Conservation (phyloP, 208 protist species). For the Trypanosoma caninum region DNA sequence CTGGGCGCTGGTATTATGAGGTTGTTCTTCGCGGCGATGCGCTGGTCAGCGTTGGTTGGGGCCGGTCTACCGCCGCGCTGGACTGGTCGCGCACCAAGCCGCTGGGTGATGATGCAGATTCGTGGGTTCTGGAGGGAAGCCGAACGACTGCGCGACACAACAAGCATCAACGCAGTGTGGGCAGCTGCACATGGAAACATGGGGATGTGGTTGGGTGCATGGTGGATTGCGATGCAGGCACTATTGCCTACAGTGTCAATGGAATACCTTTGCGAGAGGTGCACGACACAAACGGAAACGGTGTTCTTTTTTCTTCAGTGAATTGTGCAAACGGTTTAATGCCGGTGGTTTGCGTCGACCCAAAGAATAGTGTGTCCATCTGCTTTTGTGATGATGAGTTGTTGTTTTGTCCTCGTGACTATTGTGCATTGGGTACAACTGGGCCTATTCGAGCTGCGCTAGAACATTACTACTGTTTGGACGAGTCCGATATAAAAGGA, state of each 20-base stretch:
- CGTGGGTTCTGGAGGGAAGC: conserved; percentile 80
- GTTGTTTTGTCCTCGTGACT: conserved; percentile 42
- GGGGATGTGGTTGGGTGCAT: conserved; percentile 87
- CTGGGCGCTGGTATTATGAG: conserved; percentile 90
- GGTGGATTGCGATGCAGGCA: conserved; percentile 76
- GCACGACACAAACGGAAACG: conserved; percentile 32
- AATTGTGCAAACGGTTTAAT: conserved; percentile 30
- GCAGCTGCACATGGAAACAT: conserved; percentile 59
- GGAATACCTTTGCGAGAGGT: conserved; percentile 34
- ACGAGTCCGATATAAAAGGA: background rate
- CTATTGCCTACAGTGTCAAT: conserved; percentile 80
- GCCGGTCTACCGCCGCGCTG: conserved; percentile 19
- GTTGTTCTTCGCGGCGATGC: conserved; percentile 46
- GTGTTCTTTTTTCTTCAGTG: conserved; percentile 28
- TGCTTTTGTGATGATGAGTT: conserved; percentile 58
- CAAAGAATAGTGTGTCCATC: conserved; percentile 43
- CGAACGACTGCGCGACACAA: conserved; percentile 74
- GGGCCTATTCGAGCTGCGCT: conserved; percentile 20
- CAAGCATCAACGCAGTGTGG: conserved; percentile 52
- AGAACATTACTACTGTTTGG: conserved; percentile 17
- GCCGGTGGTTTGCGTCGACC: conserved; percentile 39
- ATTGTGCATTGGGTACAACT: conserved; percentile 39
- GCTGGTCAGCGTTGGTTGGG: conserved; percentile 59
- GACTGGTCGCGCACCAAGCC: conserved; percentile 30
- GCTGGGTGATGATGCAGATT: conserved; percentile 67